phyloP scores from a whole-genome alignment of 169 alveolate species.

The Plasmodium gallinaceum region DNA sequence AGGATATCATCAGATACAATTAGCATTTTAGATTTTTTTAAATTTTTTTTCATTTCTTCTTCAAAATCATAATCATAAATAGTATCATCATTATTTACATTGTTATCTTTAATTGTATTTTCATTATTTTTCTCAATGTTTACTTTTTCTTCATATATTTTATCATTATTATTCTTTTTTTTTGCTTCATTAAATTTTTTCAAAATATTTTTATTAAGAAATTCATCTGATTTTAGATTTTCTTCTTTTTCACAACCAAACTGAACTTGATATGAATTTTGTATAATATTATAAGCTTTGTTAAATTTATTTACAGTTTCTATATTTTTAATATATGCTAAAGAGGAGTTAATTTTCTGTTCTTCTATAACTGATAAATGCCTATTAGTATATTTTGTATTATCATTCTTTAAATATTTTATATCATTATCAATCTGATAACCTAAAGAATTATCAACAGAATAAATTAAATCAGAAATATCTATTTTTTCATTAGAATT shows the following conservation, averaged over 20 bases:
- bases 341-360: constrained; percentile 14
- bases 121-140: not conserved
- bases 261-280: constrained; percentile 19
- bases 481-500: constrained; percentile 25
- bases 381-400: not conserved
- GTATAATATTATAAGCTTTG: constrained; percentile 13
- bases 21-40: constrained; percentile 39
- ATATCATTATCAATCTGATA: constrained; percentile 7
- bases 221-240: constrained; percentile 18
- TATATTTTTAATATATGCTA: constrained; percentile 27
- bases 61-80: constrained; percentile 15
- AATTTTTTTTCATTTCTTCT: constrained; percentile 40
- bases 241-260: constrained; percentile 18
- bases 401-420: constrained; percentile 3
- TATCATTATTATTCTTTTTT: not conserved
- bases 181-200: not conserved
- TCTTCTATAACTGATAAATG: constrained; percentile 53
- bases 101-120: not conserved
- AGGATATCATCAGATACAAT: constrained; percentile 35
- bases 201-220: constrained; percentile 17
- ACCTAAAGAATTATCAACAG: not conserved
- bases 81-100: not conserved
- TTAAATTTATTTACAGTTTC: constrained; percentile 26
- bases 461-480: constrained; percentile 17
- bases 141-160: not conserved